Conservation (phyloP, 179 eudicot species). For the Vitellaria paradoxa region DNA sequence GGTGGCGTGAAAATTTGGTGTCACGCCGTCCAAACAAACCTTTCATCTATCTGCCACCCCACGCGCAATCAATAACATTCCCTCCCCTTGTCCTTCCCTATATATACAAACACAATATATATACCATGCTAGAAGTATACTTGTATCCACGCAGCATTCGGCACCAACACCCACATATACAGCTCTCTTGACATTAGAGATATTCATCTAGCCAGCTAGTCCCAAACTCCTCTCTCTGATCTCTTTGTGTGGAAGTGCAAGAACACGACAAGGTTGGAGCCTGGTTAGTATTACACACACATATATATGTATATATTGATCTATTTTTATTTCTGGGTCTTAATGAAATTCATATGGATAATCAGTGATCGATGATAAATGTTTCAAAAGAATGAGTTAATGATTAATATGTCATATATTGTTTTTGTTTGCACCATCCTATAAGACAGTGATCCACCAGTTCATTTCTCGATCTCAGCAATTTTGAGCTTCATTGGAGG, state of each 20-base stretch:
- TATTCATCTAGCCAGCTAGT: not conserved
- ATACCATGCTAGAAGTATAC: not conserved
- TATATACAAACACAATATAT: slow-evolving; percentile 9
- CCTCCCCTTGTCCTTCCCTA: not conserved
- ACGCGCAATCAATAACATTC: slow-evolving; percentile 58
- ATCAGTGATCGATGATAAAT: not conserved
- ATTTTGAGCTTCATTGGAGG: no score
- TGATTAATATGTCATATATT: not conserved
- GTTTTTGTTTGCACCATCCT: not conserved
- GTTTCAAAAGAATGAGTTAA: not conserved
- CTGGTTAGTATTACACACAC: slow-evolving; percentile 19
- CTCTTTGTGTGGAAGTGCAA: not conserved
- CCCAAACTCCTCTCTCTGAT: slow-evolving; percentile 17
- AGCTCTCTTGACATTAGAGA: not conserved
- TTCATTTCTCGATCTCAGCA: no score
- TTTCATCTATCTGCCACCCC: slow-evolving; percentile 47
- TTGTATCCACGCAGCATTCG: slow-evolving; percentile 2
- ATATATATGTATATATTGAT: no score
- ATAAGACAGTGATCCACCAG: no score
- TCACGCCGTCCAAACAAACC: slow-evolving; percentile 71
- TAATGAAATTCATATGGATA: not conserved
- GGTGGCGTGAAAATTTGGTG: slow-evolving; percentile 60
- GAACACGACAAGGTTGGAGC: not conserved
- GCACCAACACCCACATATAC: not conserved
- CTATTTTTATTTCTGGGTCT: not conserved